phyloP scores from a whole-genome alignment of 1,139 yeast species.

The Zygosaccharomyces pseudobailii region DNA sequence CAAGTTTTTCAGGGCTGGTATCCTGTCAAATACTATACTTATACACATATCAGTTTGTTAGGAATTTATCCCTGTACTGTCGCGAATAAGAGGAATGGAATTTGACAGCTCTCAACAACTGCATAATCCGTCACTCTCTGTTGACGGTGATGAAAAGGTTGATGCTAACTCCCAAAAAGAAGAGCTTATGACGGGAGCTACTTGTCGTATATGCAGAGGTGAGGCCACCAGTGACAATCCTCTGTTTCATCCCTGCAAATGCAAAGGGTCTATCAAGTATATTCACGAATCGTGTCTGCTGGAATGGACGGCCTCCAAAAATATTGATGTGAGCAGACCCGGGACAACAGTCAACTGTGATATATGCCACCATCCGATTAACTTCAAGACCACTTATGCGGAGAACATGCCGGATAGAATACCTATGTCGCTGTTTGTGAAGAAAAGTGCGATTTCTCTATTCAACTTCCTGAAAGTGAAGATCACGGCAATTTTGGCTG shows the following conservation, averaged over 20 bases:
- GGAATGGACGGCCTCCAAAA: slow-evolving; percentile 65
- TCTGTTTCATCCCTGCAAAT: slow-evolving; percentile 84
- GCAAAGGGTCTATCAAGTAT: slow-evolving; percentile 88
- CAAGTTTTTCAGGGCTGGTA: not conserved
- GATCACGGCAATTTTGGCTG: slow-evolving; percentile 37
- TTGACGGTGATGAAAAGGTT: not conserved
- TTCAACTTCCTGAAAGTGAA: slow-evolving; percentile 32
- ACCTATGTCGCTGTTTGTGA: slow-evolving; percentile 48
- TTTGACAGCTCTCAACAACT: slow-evolving; percentile 1
- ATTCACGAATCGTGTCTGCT: slow-evolving; percentile 88
- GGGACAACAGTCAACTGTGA: slow-evolving; percentile 63
- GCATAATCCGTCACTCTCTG: not conserved
- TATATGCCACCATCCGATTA: slow-evolving; percentile 76
- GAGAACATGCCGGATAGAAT: slow-evolving; percentile 63
- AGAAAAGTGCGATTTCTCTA: slow-evolving; percentile 34
- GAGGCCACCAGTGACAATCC: slow-evolving; percentile 81
- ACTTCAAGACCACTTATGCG: slow-evolving; percentile 66
- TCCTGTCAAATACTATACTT: not conserved
- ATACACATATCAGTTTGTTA: not conserved
- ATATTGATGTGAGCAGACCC: slow-evolving; percentile 32
- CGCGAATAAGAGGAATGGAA: not conserved
- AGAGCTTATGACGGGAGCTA: slow-evolving; percentile 36
- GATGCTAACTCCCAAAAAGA: not conserved
- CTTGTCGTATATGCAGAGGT: slow-evolving; percentile 91
- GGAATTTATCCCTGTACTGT: not conserved